phyloP scores from a whole-genome alignment of 75 land plant species.

The Sequoia sempervirens region DNA sequence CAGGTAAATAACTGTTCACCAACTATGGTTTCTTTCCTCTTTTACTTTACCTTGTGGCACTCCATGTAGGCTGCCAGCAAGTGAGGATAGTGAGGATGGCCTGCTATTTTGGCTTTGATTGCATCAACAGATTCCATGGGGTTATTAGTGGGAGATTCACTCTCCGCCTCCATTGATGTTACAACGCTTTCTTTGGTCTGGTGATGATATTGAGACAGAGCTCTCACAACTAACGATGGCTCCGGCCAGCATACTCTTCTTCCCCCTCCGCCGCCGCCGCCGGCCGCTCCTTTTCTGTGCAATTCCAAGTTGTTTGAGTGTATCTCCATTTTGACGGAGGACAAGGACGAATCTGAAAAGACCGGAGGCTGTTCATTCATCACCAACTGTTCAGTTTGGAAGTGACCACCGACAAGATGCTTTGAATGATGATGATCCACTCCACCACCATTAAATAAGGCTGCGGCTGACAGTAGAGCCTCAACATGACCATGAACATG shows the following conservation, averaged over 20 bases:
- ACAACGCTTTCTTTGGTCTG: not conserved
- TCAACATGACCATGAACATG: not conserved
- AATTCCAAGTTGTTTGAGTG: not conserved
- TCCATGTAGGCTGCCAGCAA: slow-evolving; percentile 68
- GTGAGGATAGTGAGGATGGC: slow-evolving; percentile 74
- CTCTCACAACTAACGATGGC: not conserved
- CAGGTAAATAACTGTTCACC: not conserved
- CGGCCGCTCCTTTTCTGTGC: not conserved
- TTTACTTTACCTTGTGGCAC: slow-evolving; percentile 56
- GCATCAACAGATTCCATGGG: slow-evolving; percentile 6
- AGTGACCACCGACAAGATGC: slow-evolving; percentile 11
- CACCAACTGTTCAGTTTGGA: not conserved
- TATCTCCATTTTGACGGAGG: slow-evolving; percentile 2
- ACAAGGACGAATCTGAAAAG: slow-evolving; percentile 11
- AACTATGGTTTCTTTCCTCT: not conserved
- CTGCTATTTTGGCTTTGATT: slow-evolving; percentile 59
- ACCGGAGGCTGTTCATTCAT: slow-evolving; percentile 5
- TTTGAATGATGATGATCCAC: slow-evolving; percentile 5
- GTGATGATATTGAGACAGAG: not conserved
- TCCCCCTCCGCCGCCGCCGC: not conserved
- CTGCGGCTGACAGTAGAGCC: slow-evolving; percentile 2
- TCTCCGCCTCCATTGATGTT: not conserved
- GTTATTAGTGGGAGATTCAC: not conserved
- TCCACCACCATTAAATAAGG: not conserved
- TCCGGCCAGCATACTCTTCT: not conserved